Base-by-base conservation (phyloP, 306 rosid species). In the Ziziphus jujuba region DNA sequence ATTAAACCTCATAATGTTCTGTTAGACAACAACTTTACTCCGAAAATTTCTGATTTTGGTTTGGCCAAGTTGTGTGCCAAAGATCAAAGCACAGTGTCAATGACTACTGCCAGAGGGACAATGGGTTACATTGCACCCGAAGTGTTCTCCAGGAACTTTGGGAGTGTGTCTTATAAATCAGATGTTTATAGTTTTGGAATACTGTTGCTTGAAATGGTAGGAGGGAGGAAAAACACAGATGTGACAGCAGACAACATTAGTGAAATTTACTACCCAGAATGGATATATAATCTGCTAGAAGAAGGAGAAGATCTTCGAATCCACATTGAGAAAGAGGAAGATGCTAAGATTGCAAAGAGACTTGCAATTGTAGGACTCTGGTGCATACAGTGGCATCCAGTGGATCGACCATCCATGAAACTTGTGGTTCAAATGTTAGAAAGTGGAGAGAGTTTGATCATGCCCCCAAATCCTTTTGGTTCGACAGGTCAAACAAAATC, bases 231-330 rank as follows among this genome's bases (percentile, higher is more conserved):
- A 16, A 43, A 38, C 20, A 23, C 31, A 20, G 53, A 62, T 1
- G 11, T 43, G 52, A 43, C 51, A 5, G 54, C 38, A 25, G 66
- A 45, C 4, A 43, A 62, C 52, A 25, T 34, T 6, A 43, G 20
- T 34, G 13, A 62, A 43, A 25, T 62, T 61, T 62, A 40, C 66
- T 62, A 62, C 48, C 66, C 66, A 24, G 52, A 62, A 66, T 50
- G 71, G 60, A 66, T 66, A 7, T 66, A 66, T 52, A 66, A 66
- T 52, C 48, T 50, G 6, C 31, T 66, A n/a, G 60, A 66, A 66
- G 59, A 33, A 69, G 63, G 62, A 19, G 45, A 48, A 12, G 74
- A 69, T 25, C 19, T 44, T 14, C 19, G 31, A 23, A 48, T 44
- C 45, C 55, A 45, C 23, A 44, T 55, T 15, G 60, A 12, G 16